Conservation (phyloP, 495 filamentous ascomycete genomes). For the Parachaetomium inaequale region DNA sequence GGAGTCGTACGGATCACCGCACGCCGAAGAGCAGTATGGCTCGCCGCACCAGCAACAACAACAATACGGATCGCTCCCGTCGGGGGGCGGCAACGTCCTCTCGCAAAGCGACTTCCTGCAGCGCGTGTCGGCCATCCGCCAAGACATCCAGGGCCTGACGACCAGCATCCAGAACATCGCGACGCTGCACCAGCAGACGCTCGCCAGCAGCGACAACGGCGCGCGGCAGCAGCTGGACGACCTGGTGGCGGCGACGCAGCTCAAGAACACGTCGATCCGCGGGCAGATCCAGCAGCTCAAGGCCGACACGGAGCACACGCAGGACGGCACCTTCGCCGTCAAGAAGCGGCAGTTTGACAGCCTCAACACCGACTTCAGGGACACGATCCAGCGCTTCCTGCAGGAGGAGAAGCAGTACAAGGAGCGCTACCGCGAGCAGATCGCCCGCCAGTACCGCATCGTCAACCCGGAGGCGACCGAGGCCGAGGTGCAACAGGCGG, state of each 20-base stretch:
- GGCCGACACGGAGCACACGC: conserved; percentile 55
- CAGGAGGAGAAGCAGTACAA: conserved; percentile 63
- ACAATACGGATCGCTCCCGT: not conserved
- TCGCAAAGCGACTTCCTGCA: conserved; percentile 57
- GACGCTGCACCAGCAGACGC: conserved; percentile 56
- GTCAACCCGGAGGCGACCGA: conserved; percentile 71
- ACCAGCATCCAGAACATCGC: conserved; percentile 55
- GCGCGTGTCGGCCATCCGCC: conserved; percentile 55
- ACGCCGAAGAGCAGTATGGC: conserved; percentile 13
- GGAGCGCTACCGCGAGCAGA: conserved; percentile 63
- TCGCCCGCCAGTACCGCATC: conserved; percentile 68
- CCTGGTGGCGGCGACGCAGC: conserved; percentile 60
- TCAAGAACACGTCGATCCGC: conserved; percentile 61
- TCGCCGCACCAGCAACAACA: conserved; percentile 20
- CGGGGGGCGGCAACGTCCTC: conserved; percentile 36
- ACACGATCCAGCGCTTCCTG: conserved; percentile 59
- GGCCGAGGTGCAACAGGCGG: conserved; percentile 58
- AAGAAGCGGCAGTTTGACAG: conserved; percentile 61
- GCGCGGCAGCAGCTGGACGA: conserved; percentile 53
- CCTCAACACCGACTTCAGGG: conserved; percentile 62
- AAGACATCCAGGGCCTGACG: conserved; percentile 54
- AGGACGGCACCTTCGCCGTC: conserved; percentile 47
- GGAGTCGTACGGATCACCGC: conserved; percentile 18
- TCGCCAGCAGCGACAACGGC: conserved; percentile 50
- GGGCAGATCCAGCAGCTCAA: conserved; percentile 67